Percentiles rank a stretch among this genome's conserved stretches.
These are phyloP conservation scores for Leishmania amazonensis DNA, from an alignment of 208 protist species.

Conservation along the genomic window DNA sequence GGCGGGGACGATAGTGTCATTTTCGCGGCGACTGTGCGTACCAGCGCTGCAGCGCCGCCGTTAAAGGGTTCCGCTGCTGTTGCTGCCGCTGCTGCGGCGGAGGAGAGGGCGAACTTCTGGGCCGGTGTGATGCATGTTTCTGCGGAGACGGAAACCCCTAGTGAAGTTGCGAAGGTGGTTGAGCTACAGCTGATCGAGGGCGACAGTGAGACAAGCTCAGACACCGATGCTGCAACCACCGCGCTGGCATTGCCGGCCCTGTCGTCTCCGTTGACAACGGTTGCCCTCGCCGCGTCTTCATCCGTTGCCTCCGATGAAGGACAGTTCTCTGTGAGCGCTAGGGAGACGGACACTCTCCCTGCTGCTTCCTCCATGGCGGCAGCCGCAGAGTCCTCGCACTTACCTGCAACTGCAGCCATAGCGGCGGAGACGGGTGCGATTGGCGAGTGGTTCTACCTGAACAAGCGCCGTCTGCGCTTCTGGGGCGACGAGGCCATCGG, in stretches of 20 bases:
- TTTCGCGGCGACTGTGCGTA: not conserved
- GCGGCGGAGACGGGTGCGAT: constrained; percentile 13
- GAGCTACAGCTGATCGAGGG: constrained; percentile 6
- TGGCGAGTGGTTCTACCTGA: constrained; percentile 42
- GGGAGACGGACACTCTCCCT: not conserved
- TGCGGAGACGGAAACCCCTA: constrained; percentile 10
- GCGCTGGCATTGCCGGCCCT: not conserved
- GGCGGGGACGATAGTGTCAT: not conserved
- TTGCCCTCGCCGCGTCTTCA: not conserved
- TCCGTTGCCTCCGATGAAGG: not conserved
- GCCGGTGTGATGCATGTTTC: constrained; percentile 10
- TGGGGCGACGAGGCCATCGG: constrained; percentile 3
- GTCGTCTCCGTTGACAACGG: not conserved
- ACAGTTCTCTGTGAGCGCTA: not conserved
- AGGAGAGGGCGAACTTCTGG: constrained; percentile 19
- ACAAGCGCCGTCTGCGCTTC: constrained; percentile 24
- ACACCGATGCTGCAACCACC: not conserved
- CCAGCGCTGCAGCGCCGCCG: not conserved
- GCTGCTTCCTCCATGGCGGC: not conserved
- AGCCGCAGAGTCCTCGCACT: not conserved
- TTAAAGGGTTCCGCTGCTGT: constrained; percentile 11
- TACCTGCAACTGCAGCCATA: not conserved
- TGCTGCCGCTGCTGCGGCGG: constrained; percentile 15
- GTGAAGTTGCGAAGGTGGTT: constrained; percentile 9
- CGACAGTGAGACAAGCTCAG: not conserved